These are phyloP conservation scores for Trichoderma harzianum DNA, from an alignment of 2,329 filamentous ascomycete genomes.

Conservation along the genomic window DNA sequence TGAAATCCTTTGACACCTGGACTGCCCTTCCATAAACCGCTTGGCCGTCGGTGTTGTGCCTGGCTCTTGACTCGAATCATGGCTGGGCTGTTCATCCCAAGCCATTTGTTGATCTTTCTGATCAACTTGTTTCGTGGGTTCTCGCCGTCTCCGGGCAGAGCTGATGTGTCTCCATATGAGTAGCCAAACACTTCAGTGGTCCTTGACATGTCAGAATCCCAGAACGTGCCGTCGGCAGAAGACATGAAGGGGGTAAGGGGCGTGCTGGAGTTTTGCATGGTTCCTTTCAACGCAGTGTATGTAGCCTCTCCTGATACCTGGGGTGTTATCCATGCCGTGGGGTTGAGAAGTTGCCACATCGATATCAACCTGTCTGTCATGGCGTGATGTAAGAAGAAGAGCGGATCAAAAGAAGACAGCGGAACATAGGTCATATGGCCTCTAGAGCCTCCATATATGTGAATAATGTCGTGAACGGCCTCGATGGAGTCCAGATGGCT, in stretches of 20 bases:
- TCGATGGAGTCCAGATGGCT: constrained; percentile 61
- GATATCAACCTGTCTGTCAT: constrained; percentile 74
- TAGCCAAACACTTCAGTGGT: constrained; percentile 65
- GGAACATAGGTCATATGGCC: constrained; percentile 70
- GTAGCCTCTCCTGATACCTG: constrained; percentile 54
- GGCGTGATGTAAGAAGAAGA: constrained; percentile 74
- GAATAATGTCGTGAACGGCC: constrained; percentile 61
- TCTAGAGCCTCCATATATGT: constrained; percentile 54
- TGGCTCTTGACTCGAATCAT: constrained; percentile 19
- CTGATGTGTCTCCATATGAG: constrained; percentile 63
- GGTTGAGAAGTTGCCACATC: constrained; percentile 74
- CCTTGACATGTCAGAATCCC: constrained; percentile 62
- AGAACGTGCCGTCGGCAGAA: constrained; percentile 56
- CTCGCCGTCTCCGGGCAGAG: constrained; percentile 24
- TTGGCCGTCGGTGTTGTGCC: not conserved
- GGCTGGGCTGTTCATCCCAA: constrained; percentile 33
- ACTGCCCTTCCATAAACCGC: not conserved
- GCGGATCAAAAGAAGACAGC: constrained; percentile 73
- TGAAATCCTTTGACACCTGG: not conserved
- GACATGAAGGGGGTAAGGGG: constrained; percentile 66
- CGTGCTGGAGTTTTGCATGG: constrained; percentile 53
- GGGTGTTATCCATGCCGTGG: constrained; percentile 61
- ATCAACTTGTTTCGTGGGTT: constrained; percentile 34
- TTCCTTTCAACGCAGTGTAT: constrained; percentile 56
- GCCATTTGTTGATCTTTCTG: constrained; percentile 51